Percentiles rank a stretch among this genome's conserved stretches.
phyloP scores from a whole-genome alignment of 257 asterid genomes.

The Solanum verrucosum region DNA sequence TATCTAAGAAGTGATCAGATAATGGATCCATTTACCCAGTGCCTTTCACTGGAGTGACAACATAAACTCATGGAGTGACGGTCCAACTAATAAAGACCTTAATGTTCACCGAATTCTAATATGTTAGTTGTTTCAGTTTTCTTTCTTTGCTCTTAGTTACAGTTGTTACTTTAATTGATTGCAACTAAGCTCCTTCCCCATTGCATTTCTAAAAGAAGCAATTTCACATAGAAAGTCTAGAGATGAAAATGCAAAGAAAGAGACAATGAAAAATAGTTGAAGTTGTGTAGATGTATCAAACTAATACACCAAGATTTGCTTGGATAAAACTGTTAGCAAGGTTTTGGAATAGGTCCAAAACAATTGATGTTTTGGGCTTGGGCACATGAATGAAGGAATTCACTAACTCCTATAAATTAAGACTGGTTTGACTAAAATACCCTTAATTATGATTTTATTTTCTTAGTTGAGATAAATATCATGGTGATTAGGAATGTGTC shows the following conservation, averaged over 20 bases:
- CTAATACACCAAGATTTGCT: neutral
- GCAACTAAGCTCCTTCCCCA: neutral
- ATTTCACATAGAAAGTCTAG: neutral
- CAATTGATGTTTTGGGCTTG: neutral
- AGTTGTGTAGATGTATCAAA: neutral
- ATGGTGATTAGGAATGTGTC: neutral
- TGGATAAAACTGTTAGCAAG: neutral
- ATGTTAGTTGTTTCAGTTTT: neutral
- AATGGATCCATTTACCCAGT: neutral
- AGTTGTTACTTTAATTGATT: neutral
- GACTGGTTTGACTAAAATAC: neutral
- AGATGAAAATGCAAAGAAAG: neutral
- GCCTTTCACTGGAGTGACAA: neutral
- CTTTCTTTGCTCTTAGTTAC: neutral
- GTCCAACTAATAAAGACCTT: neutral
- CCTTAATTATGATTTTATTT: neutral
- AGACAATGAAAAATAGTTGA: neutral
- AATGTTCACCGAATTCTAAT: neutral
- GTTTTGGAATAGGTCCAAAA: neutral
- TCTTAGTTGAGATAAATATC: neutral
- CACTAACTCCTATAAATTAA: neutral
- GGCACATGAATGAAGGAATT: neutral
- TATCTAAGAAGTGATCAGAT: neutral
- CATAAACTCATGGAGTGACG: neutral
- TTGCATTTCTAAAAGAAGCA: neutral